phyloP scores from a whole-genome alignment of 1,139 yeast species.

The Saccharomyces pastorianus region DNA sequence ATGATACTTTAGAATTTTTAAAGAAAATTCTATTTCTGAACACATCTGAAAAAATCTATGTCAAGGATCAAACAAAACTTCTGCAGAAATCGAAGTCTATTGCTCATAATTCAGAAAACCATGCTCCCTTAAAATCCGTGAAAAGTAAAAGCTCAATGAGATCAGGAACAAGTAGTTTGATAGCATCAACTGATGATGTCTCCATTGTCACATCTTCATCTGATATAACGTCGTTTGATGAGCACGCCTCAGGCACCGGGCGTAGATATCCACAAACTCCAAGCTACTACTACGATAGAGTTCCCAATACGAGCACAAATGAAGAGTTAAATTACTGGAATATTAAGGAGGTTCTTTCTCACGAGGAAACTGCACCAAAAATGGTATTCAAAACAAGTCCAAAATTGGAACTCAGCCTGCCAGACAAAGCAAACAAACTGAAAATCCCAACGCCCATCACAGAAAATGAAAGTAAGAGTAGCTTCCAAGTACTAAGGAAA shows the following conservation, averaged over 20 bases:
- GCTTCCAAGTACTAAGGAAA: conserved; percentile 60
- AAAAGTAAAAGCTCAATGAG: conserved; percentile 24
- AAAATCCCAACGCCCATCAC: conserved; percentile 4
- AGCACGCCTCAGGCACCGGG: conserved; percentile 18
- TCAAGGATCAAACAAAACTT: conserved; percentile 35
- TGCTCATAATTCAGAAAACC: conserved; percentile 11
- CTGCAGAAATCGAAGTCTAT: conserved; percentile 11
- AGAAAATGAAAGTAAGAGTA: conserved; percentile 9
- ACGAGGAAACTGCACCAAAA: conserved; percentile 13
- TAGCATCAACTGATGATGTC: conserved; percentile 24
- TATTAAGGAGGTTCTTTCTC: conserved; percentile 40
- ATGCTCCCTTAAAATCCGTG: conserved; percentile 12
- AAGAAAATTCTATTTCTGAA: conserved; percentile 32
- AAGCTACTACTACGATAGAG: conserved; percentile 25
- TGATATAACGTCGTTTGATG: conserved; percentile 29
- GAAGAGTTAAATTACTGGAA: conserved; percentile 53
- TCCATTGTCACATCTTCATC: conserved; percentile 27
- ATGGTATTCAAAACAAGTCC: conserved; percentile 8
- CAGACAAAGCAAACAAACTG: not conserved
- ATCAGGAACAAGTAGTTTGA: conserved; percentile 21
- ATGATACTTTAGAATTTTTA: conserved; percentile 41
- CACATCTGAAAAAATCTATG: conserved; percentile 38
- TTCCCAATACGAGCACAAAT: conserved; percentile 18
- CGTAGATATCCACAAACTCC: conserved; percentile 31
- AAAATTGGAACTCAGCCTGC: not conserved